Conservation (phyloP, 108 stramenopile species). For the Cyclostephanos invisitatus region DNA sequence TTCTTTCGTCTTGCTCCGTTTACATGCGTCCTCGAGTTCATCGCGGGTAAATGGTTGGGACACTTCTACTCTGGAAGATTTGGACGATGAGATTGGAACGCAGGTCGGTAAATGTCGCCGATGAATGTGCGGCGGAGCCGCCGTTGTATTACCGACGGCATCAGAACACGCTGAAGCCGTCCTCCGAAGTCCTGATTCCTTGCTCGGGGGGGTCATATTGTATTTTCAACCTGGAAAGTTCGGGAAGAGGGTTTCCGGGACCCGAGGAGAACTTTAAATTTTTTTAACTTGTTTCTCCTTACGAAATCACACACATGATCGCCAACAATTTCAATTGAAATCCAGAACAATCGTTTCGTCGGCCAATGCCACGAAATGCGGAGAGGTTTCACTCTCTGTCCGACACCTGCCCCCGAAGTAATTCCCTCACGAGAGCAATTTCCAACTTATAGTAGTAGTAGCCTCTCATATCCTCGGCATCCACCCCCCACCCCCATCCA, state of each 20-base stretch:
- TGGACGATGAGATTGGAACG: constrained; percentile 21
- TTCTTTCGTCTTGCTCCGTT: constrained; percentile 39
- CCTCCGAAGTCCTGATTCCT: not conserved
- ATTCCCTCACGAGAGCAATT: too few species aligned
- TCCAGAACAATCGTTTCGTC: not conserved
- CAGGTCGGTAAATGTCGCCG: constrained; percentile 23
- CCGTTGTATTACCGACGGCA: constrained; percentile 1
- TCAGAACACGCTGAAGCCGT: not conserved
- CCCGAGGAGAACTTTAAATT: not conserved
- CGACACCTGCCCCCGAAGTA: not conserved
- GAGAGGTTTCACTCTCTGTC: not conserved
- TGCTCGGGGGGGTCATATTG: not conserved
- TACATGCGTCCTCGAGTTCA: constrained; percentile 43
- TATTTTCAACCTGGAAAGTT: too few species aligned
- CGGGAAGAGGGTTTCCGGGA: too few species aligned
- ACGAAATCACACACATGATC: not conserved
- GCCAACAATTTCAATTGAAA: not conserved
- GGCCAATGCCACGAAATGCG: not conserved
- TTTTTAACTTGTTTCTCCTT: not conserved
- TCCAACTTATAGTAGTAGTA: too few species aligned
- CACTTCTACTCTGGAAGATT: constrained; percentile 14
- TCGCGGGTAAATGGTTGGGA: constrained; percentile 46
- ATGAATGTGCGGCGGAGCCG: constrained; percentile 11
- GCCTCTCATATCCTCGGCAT: too few species aligned
- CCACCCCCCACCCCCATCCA: too few species aligned